These are phyloP conservation scores for Aspergillus bertholletiae DNA, from an alignment of 495 filamentous ascomycete genomes.

Conservation along the genomic window DNA sequence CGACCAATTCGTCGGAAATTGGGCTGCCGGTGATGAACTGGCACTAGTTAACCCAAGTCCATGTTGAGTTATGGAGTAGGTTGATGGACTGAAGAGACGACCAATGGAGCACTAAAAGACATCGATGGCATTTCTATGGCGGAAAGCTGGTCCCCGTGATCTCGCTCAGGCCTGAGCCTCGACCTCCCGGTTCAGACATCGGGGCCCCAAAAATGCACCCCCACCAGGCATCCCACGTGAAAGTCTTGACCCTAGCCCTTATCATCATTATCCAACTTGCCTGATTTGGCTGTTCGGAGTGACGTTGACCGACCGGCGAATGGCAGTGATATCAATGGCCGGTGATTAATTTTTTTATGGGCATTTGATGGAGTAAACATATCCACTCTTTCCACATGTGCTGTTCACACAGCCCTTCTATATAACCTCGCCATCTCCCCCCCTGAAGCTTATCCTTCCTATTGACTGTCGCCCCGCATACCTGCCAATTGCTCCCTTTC, in stretches of 20 bases:
- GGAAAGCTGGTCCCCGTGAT: constrained; percentile 12
- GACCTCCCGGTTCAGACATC: constrained; percentile 7
- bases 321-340: constrained; percentile 15
- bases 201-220: not conserved
- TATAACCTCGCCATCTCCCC: not conserved
- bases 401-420: not conserved
- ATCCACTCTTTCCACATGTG: constrained; percentile 2
- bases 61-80: not conserved
- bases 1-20: constrained; percentile 8
- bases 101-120: constrained; percentile 1
- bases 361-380: not conserved
- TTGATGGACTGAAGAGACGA: no score
- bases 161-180: not conserved
- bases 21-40: constrained; percentile 3
- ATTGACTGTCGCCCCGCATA: not conserved
- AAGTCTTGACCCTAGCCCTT: constrained; percentile 23
- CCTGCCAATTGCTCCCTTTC: constrained; percentile 3
- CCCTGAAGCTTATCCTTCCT: not conserved
- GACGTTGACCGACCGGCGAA: constrained; percentile 22
- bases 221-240: constrained; percentile 15
- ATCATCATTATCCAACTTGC: constrained; percentile 13
- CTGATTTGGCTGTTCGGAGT: constrained; percentile 21
- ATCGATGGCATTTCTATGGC: not conserved
- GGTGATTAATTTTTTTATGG: not conserved
- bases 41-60: not conserved